phyloP scores from a whole-genome alignment of 768 basidiomycete species.

The Coprinopsis sp. region DNA sequence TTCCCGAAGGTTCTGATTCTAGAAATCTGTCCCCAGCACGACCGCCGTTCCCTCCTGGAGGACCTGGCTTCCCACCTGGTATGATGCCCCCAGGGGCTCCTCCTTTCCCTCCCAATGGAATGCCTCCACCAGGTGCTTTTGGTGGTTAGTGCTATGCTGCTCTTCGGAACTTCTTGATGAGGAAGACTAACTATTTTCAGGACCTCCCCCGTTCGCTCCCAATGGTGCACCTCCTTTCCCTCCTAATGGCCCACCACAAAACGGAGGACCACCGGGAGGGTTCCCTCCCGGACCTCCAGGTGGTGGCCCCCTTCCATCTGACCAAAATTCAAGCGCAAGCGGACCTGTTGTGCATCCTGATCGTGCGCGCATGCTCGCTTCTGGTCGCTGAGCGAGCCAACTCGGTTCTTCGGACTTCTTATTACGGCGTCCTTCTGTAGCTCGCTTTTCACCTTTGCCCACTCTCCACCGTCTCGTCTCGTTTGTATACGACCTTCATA shows the following conservation, averaged over 20 bases:
- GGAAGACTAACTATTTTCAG: not conserved
- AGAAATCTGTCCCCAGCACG: conserved; percentile 35
- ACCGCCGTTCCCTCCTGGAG: conserved; percentile 72
- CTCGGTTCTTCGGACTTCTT: conserved; percentile 1
- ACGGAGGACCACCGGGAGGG: too few relatives aligned
- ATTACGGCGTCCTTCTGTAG: too few relatives aligned
- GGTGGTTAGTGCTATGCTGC: conserved; percentile 37
- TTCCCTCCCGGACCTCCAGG: conserved; percentile 20
- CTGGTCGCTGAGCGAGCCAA: conserved; percentile 18
- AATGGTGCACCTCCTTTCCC: conserved; percentile 41
- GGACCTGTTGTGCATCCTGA: conserved; percentile 81
- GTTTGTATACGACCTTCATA: too few relatives aligned
- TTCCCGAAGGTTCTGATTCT: conserved; percentile 15
- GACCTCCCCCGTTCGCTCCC: conserved; percentile 9
- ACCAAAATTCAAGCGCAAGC: conserved; percentile 25
- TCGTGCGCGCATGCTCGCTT: conserved; percentile 75
- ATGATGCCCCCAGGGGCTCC: conserved; percentile 55
- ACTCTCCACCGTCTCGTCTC: too few relatives aligned
- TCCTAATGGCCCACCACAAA: conserved; percentile 29
- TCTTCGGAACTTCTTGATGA: not conserved
- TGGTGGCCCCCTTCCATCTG: conserved; percentile 29
- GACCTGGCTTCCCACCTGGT: conserved; percentile 47
- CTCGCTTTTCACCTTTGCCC: too few relatives aligned
- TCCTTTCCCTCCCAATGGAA: conserved; percentile 67
- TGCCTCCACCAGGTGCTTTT: conserved; percentile 35